Evolutionary conservation across 306 rosid genomes (phyloP).

Genomic region (Lathyrus tuberosus): DNA sequence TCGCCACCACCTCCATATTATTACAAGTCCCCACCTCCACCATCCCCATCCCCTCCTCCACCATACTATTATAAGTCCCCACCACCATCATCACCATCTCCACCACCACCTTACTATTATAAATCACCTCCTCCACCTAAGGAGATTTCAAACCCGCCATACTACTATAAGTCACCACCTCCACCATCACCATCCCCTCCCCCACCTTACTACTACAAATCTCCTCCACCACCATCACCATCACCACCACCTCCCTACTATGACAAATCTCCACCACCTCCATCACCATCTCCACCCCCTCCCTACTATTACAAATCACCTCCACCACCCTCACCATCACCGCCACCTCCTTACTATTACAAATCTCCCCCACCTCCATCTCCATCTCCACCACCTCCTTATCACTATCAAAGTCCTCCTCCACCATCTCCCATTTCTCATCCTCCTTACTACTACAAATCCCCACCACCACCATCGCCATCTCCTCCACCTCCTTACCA

Average conservation of each 20-base stretch:
- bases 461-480: slow-evolving; percentile 66
- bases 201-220: slow-evolving; percentile 42
- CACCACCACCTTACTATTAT: slow-evolving; percentile 29
- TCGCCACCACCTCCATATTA: slow-evolving; percentile 48
- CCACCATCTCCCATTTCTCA: slow-evolving; percentile 50
- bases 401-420: slow-evolving; percentile 51
- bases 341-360: slow-evolving; percentile 45
- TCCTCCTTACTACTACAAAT: slow-evolving; percentile 51
- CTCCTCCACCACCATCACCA: slow-evolving; percentile 41
- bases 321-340: slow-evolving; percentile 45
- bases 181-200: slow-evolving; percentile 42
- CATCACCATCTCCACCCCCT: slow-evolving; percentile 30
- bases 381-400: slow-evolving; percentile 49
- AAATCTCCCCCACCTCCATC: slow-evolving; percentile 52
- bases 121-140: slow-evolving; percentile 46
- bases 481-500: slow-evolving; percentile 63
- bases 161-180: slow-evolving; percentile 37
- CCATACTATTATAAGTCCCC: neutral
- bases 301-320: slow-evolving; percentile 50
- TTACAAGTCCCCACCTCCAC: slow-evolving; percentile 40
- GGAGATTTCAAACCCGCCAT: slow-evolving; percentile 8
- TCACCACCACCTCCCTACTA: slow-evolving; percentile 44
- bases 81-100: slow-evolving; percentile 44
- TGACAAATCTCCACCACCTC: slow-evolving; percentile 50
- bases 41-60: neutral